These are phyloP conservation scores for Claviceps spartinae DNA, from an alignment of 2,329 filamentous ascomycete species.

Conservation along the genomic window DNA sequence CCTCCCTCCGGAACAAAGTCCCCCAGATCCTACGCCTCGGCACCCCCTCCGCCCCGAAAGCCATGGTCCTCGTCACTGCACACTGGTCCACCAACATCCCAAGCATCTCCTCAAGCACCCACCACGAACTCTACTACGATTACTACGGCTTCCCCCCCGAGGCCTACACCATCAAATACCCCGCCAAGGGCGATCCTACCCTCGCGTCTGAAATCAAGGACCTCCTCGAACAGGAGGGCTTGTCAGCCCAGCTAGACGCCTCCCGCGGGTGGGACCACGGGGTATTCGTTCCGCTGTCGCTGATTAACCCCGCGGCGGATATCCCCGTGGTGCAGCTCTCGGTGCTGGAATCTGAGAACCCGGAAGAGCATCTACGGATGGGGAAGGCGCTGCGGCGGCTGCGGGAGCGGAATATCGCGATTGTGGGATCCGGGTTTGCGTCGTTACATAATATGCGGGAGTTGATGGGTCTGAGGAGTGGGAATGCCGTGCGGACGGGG, in stretches of 20 bases:
- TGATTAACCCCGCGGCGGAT: slow-evolving; percentile 37
- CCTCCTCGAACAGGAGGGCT: slow-evolving; percentile 32
- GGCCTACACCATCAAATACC: slow-evolving; percentile 40
- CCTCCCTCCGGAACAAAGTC: slow-evolving; percentile 37
- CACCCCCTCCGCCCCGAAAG: slow-evolving; percentile 33
- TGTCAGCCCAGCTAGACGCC: slow-evolving; percentile 25
- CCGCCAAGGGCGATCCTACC: slow-evolving; percentile 40
- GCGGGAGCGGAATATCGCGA: slow-evolving; percentile 39
- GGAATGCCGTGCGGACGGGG: not conserved
- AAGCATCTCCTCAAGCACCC: slow-evolving; percentile 34
- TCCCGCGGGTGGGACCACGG: slow-evolving; percentile 44
- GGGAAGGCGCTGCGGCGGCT: slow-evolving; percentile 37
- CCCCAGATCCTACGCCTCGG: slow-evolving; percentile 42
- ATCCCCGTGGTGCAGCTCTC: slow-evolving; percentile 44
- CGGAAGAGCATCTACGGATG: slow-evolving; percentile 34
- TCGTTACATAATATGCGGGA: slow-evolving; percentile 40
- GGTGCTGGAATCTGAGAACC: slow-evolving; percentile 37
- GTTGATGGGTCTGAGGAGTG: slow-evolving; percentile 26
- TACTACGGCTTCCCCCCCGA: slow-evolving; percentile 46
- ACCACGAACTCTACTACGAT: slow-evolving; percentile 40
- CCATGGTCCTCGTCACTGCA: slow-evolving; percentile 43
- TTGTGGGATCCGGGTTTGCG: slow-evolving; percentile 47
- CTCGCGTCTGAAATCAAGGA: slow-evolving; percentile 34
- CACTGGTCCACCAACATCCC: slow-evolving; percentile 40
- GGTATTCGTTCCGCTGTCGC: slow-evolving; percentile 44